Conservation (phyloP, 768 basidiomycete species). For the Lactifluus rugatus region DNA sequence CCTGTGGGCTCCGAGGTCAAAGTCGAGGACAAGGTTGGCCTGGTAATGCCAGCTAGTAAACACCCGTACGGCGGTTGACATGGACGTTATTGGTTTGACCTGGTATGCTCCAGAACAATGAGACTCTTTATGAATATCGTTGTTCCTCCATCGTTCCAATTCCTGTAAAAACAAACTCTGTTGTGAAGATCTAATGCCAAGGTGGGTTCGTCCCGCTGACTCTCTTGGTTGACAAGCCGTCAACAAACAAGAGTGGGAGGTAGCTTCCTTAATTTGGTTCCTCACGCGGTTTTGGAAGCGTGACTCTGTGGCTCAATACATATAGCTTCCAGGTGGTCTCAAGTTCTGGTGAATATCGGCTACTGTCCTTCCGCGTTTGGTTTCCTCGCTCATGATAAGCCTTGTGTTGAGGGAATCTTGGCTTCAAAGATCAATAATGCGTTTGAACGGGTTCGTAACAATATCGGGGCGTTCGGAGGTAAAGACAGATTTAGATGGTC, state of each 20-base stretch:
- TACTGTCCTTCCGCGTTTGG: constrained; percentile 72
- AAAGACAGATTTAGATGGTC: constrained; percentile 12
- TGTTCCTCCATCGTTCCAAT: constrained; percentile 39
- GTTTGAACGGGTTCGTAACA: constrained; percentile 61
- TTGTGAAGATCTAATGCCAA: constrained; percentile 69
- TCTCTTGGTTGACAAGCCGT: not conserved
- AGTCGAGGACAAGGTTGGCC: constrained; percentile 51
- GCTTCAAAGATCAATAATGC: constrained; percentile 79
- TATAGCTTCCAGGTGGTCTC: constrained; percentile 50
- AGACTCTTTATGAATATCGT: constrained; percentile 62
- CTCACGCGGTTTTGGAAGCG: constrained; percentile 46
- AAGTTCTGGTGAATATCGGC: constrained; percentile 71
- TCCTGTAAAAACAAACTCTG: constrained; percentile 36
- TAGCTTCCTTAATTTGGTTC: constrained; percentile 77
- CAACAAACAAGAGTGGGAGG: not conserved
- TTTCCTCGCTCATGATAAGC: constrained; percentile 58
- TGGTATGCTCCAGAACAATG: not conserved
- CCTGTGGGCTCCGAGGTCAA: constrained; percentile 20
- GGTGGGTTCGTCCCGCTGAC: constrained; percentile 43
- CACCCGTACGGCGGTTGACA: constrained; percentile 40
- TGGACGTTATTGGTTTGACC: not conserved
- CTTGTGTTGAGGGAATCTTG: constrained; percentile 63
- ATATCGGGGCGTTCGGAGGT: constrained; percentile 66
- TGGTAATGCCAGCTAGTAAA: constrained; percentile 57
- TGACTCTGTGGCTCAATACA: constrained; percentile 69